A percentile compares a stretch with the other conserved stretches of the same genome.
Conservation (phyloP, 208 protist genomes). For the Tritrichomonas musculus region DNA sequence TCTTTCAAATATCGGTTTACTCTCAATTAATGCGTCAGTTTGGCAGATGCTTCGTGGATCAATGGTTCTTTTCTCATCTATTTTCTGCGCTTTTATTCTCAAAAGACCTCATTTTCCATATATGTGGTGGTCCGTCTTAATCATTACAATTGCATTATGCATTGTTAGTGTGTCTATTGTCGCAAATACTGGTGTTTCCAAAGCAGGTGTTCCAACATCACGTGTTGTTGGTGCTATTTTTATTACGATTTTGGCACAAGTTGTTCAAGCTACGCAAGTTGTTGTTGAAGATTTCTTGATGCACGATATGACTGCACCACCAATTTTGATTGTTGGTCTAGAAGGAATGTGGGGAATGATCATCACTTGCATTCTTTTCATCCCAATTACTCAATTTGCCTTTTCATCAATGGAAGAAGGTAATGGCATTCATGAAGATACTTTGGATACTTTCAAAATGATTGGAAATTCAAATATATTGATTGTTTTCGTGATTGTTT, state of each 20-base stretch:
- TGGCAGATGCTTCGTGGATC: not conserved
- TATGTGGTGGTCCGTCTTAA: not conserved
- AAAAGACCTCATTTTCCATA: not conserved
- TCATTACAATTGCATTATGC: not conserved
- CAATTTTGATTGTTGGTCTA: not conserved
- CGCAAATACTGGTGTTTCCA: not conserved
- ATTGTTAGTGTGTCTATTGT: not conserved
- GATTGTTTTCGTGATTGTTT: not conserved
- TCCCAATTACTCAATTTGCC: not conserved
- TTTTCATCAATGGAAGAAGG: not conserved
- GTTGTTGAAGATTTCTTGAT: not conserved
- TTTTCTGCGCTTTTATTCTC: not conserved
- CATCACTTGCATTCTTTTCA: not conserved
- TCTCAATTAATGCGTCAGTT: not conserved
- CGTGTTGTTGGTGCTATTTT: not conserved
- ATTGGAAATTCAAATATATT: not conserved
- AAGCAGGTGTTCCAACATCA: not conserved
- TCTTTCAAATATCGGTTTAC: not conserved
- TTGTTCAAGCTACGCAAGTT: not conserved
- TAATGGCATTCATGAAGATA: not conserved
- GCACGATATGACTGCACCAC: not conserved
- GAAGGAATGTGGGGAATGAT: not conserved
- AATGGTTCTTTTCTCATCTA: not conserved
- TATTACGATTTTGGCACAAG: not conserved
- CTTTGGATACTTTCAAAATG: not conserved